Evolutionary conservation across 371 early-diverging fungal species (phyloP), one percentile per base, ranked within the genome.

Genomic region (Mortierella sp.): DNA sequence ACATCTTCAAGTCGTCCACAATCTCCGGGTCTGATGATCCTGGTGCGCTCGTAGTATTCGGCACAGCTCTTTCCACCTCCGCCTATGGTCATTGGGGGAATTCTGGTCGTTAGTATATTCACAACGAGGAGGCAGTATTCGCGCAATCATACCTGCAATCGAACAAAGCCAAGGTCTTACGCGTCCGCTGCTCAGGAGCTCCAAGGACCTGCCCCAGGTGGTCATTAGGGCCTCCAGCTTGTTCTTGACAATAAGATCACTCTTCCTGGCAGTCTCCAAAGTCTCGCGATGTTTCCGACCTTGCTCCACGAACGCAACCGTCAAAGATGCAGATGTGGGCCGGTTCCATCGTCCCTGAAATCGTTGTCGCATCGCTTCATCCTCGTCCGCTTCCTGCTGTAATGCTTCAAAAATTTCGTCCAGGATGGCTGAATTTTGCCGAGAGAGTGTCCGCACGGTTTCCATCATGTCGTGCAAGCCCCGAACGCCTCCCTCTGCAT

Each of bases 331-430:
- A 3, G 95, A 95, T 4, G 90, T 84, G 0, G 94, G 88, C 18
- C 96, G 88, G 32, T 87, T 91, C 95, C 95, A 93, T 78, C 92
- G 84, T 51, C 84, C 83, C 35, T 88, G 76, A 80, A 91, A 93
- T 54, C 90, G 90, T n/a, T 87, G 84, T 32, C 93, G 88, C 46
- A 95, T 80, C 4, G 88, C 88, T n/a, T 91, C 92, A 85, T 96
- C 96, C 35, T 95, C 94, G 14, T 90, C 91, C 14, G 92, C 92
- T 82, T 97, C 97, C 55, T 93, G 91, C 74, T 95, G 94, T 7
- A 97, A 91, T 0, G 90, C 90, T 74, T 89, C 89, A 70, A 95
- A 91, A 10, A 82, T 92, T 77, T 94, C 94, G n/a, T 94, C 92
- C 46, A 96, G 83, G 65, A 92, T 86, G 4, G 84, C 84, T 11